Evolutionary conservation across 2,329 filamentous ascomycete genomes (phyloP), one percentile per base, ranked within the genome.

Genomic region (Ophiosphaerella narmari): DNA sequence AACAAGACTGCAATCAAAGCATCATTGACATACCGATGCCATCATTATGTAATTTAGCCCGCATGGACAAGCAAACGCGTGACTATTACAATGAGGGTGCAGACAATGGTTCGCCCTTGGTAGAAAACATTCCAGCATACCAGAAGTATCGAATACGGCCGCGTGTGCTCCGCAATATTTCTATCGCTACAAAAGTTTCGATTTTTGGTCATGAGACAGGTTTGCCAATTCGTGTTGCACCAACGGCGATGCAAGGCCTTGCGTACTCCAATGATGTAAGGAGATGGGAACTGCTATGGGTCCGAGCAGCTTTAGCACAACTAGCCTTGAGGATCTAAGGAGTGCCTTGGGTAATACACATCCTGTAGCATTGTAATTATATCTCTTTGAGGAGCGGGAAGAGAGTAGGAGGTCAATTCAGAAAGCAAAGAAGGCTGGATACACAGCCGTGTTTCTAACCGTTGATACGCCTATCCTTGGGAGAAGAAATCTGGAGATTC

Each of bases 301-400:
- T 4, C 55, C 73, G 49, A 69, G 71, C 2, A 75, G 69, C 4
- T 67, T 74, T 18, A 71, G 75, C 1, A 77, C 75, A 9, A 71
- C 72, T 37, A 68, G 74, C 9, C 67, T 78, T 14, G 72, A 75
- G 39, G 67, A 68, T 11, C 75, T 78, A 0, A 81, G 81, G 13
- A 78, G 79, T 53, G 70, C 71, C 1, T 67, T 86, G 1, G 58
- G 53, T 0, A 43, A 59, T 0, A 61, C 68, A 1, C 57, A 62
- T 18, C 67, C 69, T 0, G 56, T 72, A 8, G 73, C 71, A 16
- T 58, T 73, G 23, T 74, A 76, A 31, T 46, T 77, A 2, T 77
- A 78, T 46, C 80, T 82, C 1, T 73, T 75, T 6, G 66, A 70
- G 37, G 57, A 65, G 26, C 47, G 65, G 0, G 54, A 49, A 0